A percentile compares a stretch with the other conserved stretches of the same genome.
phyloP scores from a whole-genome alignment of 2,329 filamentous ascomycete genomes.

The Thermoascus crustaceus region DNA sequence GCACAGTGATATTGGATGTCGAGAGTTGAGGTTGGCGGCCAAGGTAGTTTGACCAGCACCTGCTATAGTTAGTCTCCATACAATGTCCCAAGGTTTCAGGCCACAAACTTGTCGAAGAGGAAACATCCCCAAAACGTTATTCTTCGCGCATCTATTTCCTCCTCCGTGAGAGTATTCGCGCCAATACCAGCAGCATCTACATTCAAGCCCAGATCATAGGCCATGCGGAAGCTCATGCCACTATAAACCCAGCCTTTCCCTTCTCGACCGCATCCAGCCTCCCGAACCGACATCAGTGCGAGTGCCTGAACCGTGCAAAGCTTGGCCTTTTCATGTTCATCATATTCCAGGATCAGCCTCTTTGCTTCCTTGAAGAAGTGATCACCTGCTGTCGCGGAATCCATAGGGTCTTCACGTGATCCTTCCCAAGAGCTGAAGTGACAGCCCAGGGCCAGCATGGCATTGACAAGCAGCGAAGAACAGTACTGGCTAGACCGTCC shows the following conservation, averaged over 20 bases:
- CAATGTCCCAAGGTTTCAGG: not conserved
- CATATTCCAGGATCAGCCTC: conserved; percentile 76
- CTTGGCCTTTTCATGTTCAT: conserved; percentile 83
- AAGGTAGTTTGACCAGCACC: conserved; percentile 93
- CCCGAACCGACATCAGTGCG: conserved; percentile 89
- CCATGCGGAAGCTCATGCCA: conserved; percentile 98
- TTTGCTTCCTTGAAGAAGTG: conserved; percentile 96
- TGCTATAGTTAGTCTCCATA: conserved; percentile 19
- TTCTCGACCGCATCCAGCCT: conserved; percentile 88
- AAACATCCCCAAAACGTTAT: conserved; percentile 98
- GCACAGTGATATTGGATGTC: conserved; percentile 68
- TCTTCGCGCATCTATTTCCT: conserved; percentile 78
- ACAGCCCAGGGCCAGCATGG: conserved; percentile 85
- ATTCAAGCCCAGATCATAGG: conserved; percentile 85
- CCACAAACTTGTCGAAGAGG: conserved; percentile 75
- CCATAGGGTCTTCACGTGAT: conserved; percentile 61
- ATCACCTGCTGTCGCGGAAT: conserved; percentile 81
- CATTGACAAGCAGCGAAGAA: conserved; percentile 82
- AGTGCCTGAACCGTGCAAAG: conserved; percentile 88
- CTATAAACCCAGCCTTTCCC: conserved; percentile 98
- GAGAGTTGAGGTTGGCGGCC: conserved; percentile 83
- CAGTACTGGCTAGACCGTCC: conserved; percentile 70
- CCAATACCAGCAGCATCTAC: conserved; percentile 65
- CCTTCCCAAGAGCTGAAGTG: conserved; percentile 77
- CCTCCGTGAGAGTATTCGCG: conserved; percentile 59